Percentiles rank a stretch among this genome's conserved stretches.
Evolutionary conservation across 352 stramenopile species (phyloP).

Genomic region (Phytophthora sojae): DNA sequence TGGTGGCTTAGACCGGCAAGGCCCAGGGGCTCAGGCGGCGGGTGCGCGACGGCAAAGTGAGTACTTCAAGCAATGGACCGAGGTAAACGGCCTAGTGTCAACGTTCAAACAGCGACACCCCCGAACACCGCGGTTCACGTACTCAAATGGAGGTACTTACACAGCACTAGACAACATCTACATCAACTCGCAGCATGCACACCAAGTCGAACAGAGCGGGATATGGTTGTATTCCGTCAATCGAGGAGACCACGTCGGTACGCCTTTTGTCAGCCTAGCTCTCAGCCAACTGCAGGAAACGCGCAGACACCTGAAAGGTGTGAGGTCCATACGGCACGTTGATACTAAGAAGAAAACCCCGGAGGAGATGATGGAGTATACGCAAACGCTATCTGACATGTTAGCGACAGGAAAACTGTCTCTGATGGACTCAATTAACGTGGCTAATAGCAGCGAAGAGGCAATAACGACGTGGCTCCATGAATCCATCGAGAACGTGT

Average conservation of each 20-base stretch:
- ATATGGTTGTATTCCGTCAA: background rate
- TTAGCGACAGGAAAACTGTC: background rate
- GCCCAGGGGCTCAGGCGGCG: too few relatives aligned
- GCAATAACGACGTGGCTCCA: background rate
- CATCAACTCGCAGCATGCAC: background rate
- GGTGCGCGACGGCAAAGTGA: too few relatives aligned
- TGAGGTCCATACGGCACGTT: background rate
- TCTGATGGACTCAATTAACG: background rate
- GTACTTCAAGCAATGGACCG: background rate
- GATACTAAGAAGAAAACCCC: conserved; percentile 1
- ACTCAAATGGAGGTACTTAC: background rate
- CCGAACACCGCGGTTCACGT: background rate
- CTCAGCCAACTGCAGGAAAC: background rate
- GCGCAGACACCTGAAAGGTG: background rate
- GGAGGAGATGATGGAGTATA: background rate
- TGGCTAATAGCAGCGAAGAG: background rate
- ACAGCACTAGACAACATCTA: background rate
- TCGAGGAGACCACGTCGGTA: background rate
- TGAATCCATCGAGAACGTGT: background rate
- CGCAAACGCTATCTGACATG: background rate
- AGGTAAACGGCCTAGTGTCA: background rate
- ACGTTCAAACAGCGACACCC: background rate
- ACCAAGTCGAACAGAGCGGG: background rate
- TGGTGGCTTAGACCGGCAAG: background rate
- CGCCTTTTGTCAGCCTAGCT: background rate